Base-by-base conservation (phyloP, 2,329 filamentous ascomycete species). In the Calonectria leucothoes region DNA sequence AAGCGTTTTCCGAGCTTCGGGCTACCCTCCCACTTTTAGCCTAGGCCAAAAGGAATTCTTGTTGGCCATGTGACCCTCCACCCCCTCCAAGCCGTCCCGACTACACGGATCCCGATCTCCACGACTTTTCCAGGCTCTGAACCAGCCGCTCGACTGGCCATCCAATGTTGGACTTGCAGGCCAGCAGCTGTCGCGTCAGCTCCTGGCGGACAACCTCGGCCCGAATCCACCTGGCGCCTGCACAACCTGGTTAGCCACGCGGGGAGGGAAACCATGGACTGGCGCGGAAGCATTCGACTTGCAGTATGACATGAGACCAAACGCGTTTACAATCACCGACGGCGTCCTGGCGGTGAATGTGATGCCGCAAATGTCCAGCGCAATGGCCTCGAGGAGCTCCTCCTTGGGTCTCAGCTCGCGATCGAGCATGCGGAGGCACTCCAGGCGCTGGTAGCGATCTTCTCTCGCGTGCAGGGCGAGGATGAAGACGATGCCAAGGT, bases 301-400 rank as follows among this genome's bases (percentile, higher is more conserved):
- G 87, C 87, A 88, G 66, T 85, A 88, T 2, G 84, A 81, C 33
- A 88, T 87, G 17, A 87, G 87, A 0, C 87, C 87, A 75, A 89
- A 89, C 4, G 86, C 82, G 71, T 89, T 89, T 5, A 89, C 85
- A 6, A 87, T 79, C 2, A 88, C 86, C 0, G 87, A 77, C 0
- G 85, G 80, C 6, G 81, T 84, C 7, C 84, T 84, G n/a, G 85
- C 81, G 0, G 86, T 86, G 59, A 88, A 86, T 0, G 87, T 85
- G 15, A 88, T 81, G 2, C 86, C 86, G 67, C 86, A 88, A 2
- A 88, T 81, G 3, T 85, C 81, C 0, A 83, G 75, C 0, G 86
- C 85, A 17, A 83, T 79, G 0, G 70, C 65, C 14, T 86, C 82
- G 1, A 87, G 76, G 2, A 85, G 67, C 2, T 82, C 77, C 1